Percentiles rank a stretch among this genome's conserved stretches.
Conservation (phyloP, 2,329 filamentous ascomycete genomes). For the Thermomyces lanuginosus region DNA sequence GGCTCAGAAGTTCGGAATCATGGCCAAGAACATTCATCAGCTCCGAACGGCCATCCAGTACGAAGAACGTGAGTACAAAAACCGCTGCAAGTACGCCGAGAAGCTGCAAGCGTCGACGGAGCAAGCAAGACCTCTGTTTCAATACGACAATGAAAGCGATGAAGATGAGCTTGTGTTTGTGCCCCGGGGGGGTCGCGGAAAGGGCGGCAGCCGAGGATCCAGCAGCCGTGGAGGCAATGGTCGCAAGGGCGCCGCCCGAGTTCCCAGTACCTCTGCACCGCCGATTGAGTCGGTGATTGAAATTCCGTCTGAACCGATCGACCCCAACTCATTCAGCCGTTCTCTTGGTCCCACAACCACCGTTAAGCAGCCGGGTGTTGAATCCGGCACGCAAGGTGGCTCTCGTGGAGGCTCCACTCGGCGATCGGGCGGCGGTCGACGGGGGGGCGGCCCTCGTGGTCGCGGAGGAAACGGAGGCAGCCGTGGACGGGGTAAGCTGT, state of each 20-base stretch:
- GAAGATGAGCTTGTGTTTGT: slow-evolving; percentile 34
- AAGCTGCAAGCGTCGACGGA: slow-evolving; percentile 20
- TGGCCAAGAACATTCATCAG: slow-evolving; percentile 33
- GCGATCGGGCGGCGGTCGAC: slow-evolving; percentile 14
- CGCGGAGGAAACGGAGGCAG: slow-evolving; percentile 15
- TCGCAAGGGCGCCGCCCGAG: slow-evolving; percentile 17
- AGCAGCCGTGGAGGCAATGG: slow-evolving; percentile 12
- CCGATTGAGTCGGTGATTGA: slow-evolving; percentile 20
- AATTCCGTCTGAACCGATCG: slow-evolving; percentile 31
- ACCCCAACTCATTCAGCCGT: slow-evolving; percentile 33
- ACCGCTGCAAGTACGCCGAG: slow-evolving; percentile 30
- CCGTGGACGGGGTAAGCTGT: slow-evolving; percentile 28
- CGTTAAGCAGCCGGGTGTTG: slow-evolving; percentile 15
- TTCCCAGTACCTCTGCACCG: slow-evolving; percentile 10
- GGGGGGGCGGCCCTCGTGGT: slow-evolving; percentile 20
- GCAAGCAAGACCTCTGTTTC: slow-evolving; percentile 29
- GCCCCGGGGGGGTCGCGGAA: slow-evolving; percentile 25
- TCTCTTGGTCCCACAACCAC: slow-evolving; percentile 15
- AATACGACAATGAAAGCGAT: slow-evolving; percentile 33
- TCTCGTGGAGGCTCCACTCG: slow-evolving; percentile 21
- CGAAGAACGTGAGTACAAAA: slow-evolving; percentile 30
- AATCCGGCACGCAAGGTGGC: slow-evolving; percentile 18
- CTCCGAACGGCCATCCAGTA: slow-evolving; percentile 32
- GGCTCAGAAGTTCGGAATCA: slow-evolving; percentile 33
- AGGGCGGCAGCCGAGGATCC: slow-evolving; percentile 15